Conservation (phyloP, 2,329 filamentous ascomycete genomes). For the Paramyrothecium roridum region DNA sequence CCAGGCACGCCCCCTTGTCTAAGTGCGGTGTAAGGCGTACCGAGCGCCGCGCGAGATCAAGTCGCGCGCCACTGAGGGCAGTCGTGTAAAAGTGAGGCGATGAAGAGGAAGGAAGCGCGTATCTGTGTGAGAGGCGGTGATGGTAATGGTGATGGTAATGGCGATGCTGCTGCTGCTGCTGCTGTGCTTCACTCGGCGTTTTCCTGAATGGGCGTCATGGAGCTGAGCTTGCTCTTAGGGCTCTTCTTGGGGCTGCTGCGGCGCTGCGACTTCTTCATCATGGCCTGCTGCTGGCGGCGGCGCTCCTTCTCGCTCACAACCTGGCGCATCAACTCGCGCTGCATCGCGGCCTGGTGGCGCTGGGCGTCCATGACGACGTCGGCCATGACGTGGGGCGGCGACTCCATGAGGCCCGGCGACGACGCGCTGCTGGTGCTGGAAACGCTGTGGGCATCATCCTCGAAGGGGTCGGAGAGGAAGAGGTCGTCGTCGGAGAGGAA, state of each 20-base stretch:
- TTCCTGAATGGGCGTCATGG: slow-evolving; percentile 29
- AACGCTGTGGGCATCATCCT: slow-evolving; percentile 47
- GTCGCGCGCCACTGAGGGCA: no score
- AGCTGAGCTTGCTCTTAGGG: slow-evolving; percentile 42
- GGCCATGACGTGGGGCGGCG: slow-evolving; percentile 33
- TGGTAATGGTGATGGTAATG: not conserved
- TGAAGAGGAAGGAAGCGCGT: not conserved
- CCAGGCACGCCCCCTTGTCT: slow-evolving; percentile 5
- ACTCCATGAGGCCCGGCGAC: slow-evolving; percentile 23
- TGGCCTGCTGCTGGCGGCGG: slow-evolving; percentile 36
- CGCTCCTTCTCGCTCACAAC: slow-evolving; percentile 54
- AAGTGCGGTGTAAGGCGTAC: slow-evolving; percentile 5
- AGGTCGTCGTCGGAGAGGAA: slow-evolving; percentile 65
- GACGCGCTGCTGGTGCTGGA: slow-evolving; percentile 41
- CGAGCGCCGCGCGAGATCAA: no score
- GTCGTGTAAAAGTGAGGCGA: not conserved
- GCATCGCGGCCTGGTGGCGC: slow-evolving; percentile 42
- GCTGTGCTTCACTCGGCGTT: not conserved
- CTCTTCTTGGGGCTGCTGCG: slow-evolving; percentile 44
- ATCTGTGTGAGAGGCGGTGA: not conserved
- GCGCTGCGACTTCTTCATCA: slow-evolving; percentile 31
- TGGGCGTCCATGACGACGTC: slow-evolving; percentile 49
- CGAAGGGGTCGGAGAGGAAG: slow-evolving; percentile 47
- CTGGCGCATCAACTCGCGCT: slow-evolving; percentile 50
- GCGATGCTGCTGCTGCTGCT: not conserved